These are phyloP conservation scores for Kwoniella pini DNA, from an alignment of 768 basidiomycete genomes.

Conservation along the genomic window DNA sequence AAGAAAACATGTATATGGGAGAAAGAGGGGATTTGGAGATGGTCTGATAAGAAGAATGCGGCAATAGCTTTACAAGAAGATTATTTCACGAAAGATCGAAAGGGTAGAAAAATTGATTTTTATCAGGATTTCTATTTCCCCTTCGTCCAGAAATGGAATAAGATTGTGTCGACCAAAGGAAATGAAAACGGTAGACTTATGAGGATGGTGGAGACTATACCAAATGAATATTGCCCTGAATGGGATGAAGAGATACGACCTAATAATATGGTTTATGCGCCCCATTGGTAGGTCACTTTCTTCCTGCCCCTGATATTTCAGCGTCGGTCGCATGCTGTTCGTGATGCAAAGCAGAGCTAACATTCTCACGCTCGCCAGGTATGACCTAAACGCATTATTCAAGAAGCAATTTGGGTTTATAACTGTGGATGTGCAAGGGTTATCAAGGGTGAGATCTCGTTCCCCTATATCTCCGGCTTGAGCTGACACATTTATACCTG, in stretches of 20 bases:
- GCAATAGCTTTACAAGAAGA: constrained; percentile 77
- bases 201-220: constrained; percentile 68
- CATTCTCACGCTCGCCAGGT: constrained; percentile 60
- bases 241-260: constrained; percentile 71
- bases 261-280: constrained; percentile 68
- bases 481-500: no score
- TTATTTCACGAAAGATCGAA: constrained; percentile 73
- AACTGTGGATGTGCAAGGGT: constrained; percentile 87
- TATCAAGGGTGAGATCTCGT: constrained; percentile 67
- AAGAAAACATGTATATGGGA: constrained; percentile 83
- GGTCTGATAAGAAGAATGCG: constrained; percentile 66
- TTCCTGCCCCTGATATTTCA: no score
- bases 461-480: background rate
- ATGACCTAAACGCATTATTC: constrained; percentile 88
- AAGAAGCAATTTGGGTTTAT: constrained; percentile 79
- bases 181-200: constrained; percentile 3
- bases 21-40: constrained; percentile 91
- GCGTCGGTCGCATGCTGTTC: no score
- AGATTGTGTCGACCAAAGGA: constrained; percentile 21
- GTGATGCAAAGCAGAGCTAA: background rate
- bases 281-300: constrained; percentile 64
- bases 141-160: constrained; percentile 50
- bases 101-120: constrained; percentile 59
- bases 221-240: constrained; percentile 86
- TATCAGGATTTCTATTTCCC: constrained; percentile 54